Percentiles rank a stretch among this genome's conserved stretches.
phyloP scores from a whole-genome alignment of 176 grass and related monocot genomes.

The Typha latifolia region DNA sequence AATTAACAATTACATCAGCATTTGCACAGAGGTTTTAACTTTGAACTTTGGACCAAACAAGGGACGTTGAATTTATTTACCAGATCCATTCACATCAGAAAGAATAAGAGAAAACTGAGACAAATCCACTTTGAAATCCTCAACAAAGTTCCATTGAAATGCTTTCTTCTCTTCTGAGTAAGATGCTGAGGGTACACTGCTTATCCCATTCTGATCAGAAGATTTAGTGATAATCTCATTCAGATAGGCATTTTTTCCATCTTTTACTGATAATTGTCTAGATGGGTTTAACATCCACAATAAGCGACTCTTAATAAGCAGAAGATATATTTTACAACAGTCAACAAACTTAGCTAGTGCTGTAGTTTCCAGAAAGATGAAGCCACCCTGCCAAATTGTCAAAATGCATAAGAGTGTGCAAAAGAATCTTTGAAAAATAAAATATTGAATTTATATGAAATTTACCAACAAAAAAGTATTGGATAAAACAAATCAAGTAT shows the following conservation, averaged over 20 bases:
- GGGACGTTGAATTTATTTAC: constrained; percentile 32
- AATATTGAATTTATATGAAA: neutral
- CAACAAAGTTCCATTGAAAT: constrained; percentile 26
- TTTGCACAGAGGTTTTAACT: neutral
- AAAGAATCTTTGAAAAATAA: neutral
- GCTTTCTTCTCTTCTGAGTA: constrained; percentile 28
- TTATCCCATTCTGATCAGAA: constrained; percentile 13
- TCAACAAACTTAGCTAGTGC: constrained; percentile 61
- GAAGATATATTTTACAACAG: constrained; percentile 45
- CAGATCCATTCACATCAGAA: constrained; percentile 34
- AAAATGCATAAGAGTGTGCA: constrained; percentile 9
- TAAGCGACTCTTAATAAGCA: constrained; percentile 28
- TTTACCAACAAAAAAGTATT: no score
- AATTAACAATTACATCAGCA: constrained; percentile 1
- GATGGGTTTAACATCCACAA: neutral
- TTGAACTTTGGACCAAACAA: constrained; percentile 8
- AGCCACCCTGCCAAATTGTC: constrained; percentile 55
- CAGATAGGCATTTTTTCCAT: no score
- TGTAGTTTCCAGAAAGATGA: constrained; percentile 73
- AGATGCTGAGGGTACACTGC: constrained; percentile 22
- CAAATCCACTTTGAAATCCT: constrained; percentile 44
- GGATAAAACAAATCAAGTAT: no score
- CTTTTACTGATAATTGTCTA: no score
- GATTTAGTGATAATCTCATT: constrained; percentile 8
- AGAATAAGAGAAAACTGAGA: constrained; percentile 54